These are phyloP conservation scores for Podaxis rugospora DNA, from an alignment of 768 basidiomycete species.

Conservation along the genomic window DNA sequence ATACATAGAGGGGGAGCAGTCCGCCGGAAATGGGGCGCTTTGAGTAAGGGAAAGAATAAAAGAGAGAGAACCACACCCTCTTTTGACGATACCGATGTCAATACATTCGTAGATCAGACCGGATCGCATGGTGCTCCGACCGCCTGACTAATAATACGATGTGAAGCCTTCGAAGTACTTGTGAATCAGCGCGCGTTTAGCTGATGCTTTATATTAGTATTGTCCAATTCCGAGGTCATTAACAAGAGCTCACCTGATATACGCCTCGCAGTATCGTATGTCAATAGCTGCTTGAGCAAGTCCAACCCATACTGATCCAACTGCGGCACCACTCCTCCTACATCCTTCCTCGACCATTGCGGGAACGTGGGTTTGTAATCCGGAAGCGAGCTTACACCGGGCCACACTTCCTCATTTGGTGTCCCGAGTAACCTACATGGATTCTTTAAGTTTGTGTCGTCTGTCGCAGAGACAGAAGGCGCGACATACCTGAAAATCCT, in stretches of 20 bases:
- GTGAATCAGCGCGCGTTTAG: constrained; percentile 51
- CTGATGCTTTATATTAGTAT: constrained; percentile 37
- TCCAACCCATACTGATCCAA: constrained; percentile 81
- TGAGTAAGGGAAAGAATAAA: neutral
- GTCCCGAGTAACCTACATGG: constrained; percentile 82
- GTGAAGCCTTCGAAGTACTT: constrained; percentile 28
- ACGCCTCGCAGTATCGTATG: constrained; percentile 87
- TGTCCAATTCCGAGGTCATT: constrained; percentile 24
- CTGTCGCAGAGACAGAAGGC: neutral
- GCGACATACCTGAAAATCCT: constrained; percentile 87
- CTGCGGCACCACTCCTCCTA: constrained; percentile 59
- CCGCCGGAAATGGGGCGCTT: neutral
- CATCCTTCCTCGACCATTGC: constrained; percentile 81
- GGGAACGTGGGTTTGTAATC: constrained; percentile 98
- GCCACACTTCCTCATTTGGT: constrained; percentile 89
- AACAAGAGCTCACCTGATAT: constrained; percentile 71
- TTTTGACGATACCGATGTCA: neutral
- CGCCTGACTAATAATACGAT: neutral
- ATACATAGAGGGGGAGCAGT: neutral
- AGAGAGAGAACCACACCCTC: neutral
- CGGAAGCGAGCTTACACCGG: constrained; percentile 80
- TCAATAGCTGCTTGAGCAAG: constrained; percentile 68
- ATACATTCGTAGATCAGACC: neutral
- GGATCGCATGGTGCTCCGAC: no score
- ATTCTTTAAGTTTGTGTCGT: neutral